Evolutionary conservation across 768 basidiomycete species (phyloP), one percentile per base, ranked within the genome.

Genomic region (Serendipita sp.): DNA sequence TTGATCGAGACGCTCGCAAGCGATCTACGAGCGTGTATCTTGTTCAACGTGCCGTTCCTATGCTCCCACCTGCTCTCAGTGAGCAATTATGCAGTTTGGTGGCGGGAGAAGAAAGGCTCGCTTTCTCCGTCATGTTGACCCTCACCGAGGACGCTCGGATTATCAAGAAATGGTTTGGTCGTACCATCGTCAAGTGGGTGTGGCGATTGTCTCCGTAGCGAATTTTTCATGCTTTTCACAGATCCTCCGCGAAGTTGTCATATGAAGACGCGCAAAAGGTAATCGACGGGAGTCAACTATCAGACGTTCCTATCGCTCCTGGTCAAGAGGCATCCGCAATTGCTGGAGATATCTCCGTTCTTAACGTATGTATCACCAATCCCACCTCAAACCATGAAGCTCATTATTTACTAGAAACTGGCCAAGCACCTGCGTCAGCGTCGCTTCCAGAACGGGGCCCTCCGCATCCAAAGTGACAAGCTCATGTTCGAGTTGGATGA

Each of bases 1-100:
- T 99, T 68, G 96, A 99, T 69, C 90, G 96, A 24, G 96, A 99
- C 74, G 96, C 96, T 42, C 85, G 94, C 67, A 98, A 98, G 74
- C 81, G 94, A 64, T 96, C 94, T 28, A 97, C 93, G 1, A 93
- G 89, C 68, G 96, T 99, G 51, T 97, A 98, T 70, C 86, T 99
- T 45, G 84, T 98, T 28, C 96, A 99, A 72, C 84, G 95, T 62
- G 84, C 87, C 22, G 95, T 97, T 13, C 94, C 95, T 1, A 99
- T 99, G 96, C 77, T 99, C 7, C 96, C 96, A 1, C 91, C 92
- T 28, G 78, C 85, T n/a, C 76, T 99, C 45, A 89, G 86, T 69
- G 94, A 97, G 72, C 84, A 93, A 68, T 78, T 94, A 14, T 99
- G 96, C 75, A 95, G 90, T 74, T 80, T 99, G 62, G 78, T 83